Evolutionary conservation across 2,329 filamentous ascomycete genomes (phyloP).

Genomic region (Scopulariopsis brevicaulis): DNA sequence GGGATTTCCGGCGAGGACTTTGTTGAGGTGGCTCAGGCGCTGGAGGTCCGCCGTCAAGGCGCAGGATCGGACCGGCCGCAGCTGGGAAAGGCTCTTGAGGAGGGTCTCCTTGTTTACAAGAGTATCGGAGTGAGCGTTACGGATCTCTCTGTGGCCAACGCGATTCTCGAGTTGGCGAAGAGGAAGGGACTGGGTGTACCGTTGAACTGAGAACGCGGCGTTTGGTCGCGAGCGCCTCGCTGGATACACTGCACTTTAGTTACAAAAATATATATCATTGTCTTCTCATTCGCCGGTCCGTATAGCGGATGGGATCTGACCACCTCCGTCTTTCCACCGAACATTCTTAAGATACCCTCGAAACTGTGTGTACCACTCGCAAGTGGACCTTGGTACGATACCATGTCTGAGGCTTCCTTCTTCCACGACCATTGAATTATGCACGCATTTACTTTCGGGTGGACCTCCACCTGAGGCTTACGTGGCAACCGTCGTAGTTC

Average conservation of each 20-base stretch:
- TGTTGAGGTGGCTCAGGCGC: conserved; percentile 45
- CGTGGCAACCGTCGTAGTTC: too few relatives aligned
- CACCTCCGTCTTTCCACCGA: too few relatives aligned
- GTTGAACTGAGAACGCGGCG: background rate
- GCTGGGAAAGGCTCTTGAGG: conserved; percentile 5
- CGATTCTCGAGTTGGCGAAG: conserved; percentile 15
- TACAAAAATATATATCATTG: background rate
- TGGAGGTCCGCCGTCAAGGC: conserved; percentile 7
- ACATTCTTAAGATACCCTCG: too few relatives aligned
- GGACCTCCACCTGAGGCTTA: too few relatives aligned
- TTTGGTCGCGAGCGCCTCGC: background rate
- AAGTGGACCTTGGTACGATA: too few relatives aligned
- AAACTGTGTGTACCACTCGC: too few relatives aligned
- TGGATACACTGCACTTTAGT: background rate
- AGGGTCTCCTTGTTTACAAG: conserved; percentile 13
- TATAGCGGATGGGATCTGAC: too few relatives aligned
- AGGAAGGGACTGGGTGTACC: conserved; percentile 14
- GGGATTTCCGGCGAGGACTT: conserved; percentile 43
- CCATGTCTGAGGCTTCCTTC: too few relatives aligned
- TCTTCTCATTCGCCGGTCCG: too few relatives aligned
- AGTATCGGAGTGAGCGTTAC: conserved; percentile 17
- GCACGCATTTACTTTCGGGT: too few relatives aligned
- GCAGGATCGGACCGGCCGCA: background rate
- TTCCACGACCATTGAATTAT: too few relatives aligned
- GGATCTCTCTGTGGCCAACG: conserved; percentile 18